A percentile compares a stretch with the other conserved stretches of the same genome.
Evolutionary conservation across 2,329 filamentous ascomycete species (phyloP).

Genomic region (Dissoconium aciculare): DNA sequence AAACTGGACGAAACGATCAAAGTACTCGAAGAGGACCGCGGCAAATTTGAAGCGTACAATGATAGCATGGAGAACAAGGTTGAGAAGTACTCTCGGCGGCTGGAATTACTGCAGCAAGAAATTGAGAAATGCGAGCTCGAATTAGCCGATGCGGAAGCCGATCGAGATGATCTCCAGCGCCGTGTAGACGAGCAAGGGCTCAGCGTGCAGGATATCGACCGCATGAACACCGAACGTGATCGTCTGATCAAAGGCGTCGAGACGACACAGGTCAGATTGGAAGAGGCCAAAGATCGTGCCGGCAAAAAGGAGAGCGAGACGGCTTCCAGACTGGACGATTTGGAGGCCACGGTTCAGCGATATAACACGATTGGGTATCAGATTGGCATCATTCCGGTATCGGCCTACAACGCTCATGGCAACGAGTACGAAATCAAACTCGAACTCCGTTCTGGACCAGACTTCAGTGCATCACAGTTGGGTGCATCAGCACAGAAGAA

Average conservation of each 20-base stretch:
- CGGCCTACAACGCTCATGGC: slow-evolving; percentile 73
- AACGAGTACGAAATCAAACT: slow-evolving; percentile 72
- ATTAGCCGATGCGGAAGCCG: slow-evolving; percentile 64
- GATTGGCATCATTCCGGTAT: slow-evolving; percentile 73
- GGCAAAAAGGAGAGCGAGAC: slow-evolving; percentile 81
- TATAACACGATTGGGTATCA: slow-evolving; percentile 95
- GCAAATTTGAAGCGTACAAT: slow-evolving; percentile 94
- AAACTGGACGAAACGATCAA: slow-evolving; percentile 80
- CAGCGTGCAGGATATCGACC: slow-evolving; percentile 95
- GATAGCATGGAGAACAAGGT: slow-evolving; percentile 67
- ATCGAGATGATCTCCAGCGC: slow-evolving; percentile 64
- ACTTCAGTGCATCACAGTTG: slow-evolving; percentile 47
- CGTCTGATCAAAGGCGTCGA: slow-evolving; percentile 82
- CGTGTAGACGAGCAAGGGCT: slow-evolving; percentile 87
- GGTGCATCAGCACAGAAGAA: slow-evolving; percentile 30
- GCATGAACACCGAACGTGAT: slow-evolving; percentile 92
- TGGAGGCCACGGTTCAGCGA: slow-evolving; percentile 76
- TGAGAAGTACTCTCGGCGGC: slow-evolving; percentile 73
- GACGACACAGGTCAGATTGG: slow-evolving; percentile 56
- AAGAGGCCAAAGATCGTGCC: slow-evolving; percentile 71
- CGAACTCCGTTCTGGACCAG: slow-evolving; percentile 61
- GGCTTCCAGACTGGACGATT: slow-evolving; percentile 69
- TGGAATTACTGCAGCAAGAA: slow-evolving; percentile 71
- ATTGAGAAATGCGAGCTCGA: slow-evolving; percentile 64
- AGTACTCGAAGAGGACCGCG: slow-evolving; percentile 84